Percentiles rank a stretch among this genome's conserved stretches.
These are phyloP conservation scores for Abelmoschus esculentus DNA, from an alignment of 345 rosid genomes.

Conservation along the genomic window DNA sequence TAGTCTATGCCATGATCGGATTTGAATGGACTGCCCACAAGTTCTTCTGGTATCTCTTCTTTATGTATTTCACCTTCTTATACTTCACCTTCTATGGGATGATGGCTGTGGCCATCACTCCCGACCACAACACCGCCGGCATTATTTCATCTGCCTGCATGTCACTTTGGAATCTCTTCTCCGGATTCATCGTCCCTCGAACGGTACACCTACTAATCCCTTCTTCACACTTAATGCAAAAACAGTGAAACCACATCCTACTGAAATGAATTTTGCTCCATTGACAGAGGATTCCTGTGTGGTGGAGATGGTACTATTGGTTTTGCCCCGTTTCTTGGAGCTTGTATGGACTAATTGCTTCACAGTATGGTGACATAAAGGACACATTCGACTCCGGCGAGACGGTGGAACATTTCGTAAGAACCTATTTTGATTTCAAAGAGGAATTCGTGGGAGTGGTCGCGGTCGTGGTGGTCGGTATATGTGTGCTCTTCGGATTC, in stretches of 20 bases:
- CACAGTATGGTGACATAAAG: slow-evolving; percentile 48
- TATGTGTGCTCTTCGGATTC: slow-evolving; percentile 45
- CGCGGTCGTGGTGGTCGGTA: slow-evolving; percentile 42
- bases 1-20: slow-evolving; percentile 53
- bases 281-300: slow-evolving; percentile 46
- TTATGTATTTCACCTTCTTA: slow-evolving; percentile 47
- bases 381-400: slow-evolving; percentile 31
- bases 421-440: slow-evolving; percentile 44
- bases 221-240: not conserved
- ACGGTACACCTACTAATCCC: slow-evolving; percentile 22
- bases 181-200: slow-evolving; percentile 50
- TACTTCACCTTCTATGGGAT: slow-evolving; percentile 59
- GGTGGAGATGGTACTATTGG: slow-evolving; percentile 81
- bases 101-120: slow-evolving; percentile 57
- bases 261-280: not conserved
- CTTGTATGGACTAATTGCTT: slow-evolving; percentile 40
- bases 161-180: slow-evolving; percentile 50
- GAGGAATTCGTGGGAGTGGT: slow-evolving; percentile 49
- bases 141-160: slow-evolving; percentile 37
- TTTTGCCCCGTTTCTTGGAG: slow-evolving; percentile 43
- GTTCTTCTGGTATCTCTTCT: slow-evolving; percentile 57
- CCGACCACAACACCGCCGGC: slow-evolving; percentile 44
- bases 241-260: not conserved
- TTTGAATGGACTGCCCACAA: slow-evolving; percentile 42
- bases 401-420: slow-evolving; percentile 46